phyloP scores from a whole-genome alignment of 2,329 filamentous ascomycete genomes.

The Hypoxylon sp. region DNA sequence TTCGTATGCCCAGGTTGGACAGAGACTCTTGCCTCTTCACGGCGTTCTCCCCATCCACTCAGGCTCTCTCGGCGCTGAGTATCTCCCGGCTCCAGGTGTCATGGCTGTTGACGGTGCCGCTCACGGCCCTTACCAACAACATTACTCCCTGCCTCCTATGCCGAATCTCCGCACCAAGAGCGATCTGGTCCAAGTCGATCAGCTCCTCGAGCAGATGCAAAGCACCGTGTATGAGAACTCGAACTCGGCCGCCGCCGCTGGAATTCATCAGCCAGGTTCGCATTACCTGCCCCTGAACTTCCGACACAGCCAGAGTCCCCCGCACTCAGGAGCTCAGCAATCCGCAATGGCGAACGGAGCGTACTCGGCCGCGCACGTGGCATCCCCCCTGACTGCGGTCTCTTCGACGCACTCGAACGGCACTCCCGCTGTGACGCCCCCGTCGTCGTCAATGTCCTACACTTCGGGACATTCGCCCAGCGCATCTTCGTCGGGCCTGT shows the following conservation, averaged over 20 bases:
- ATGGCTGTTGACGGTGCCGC: conserved; percentile 69
- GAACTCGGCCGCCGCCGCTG: conserved; percentile 82
- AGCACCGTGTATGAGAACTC: conserved; percentile 95
- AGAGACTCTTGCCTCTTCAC: conserved; percentile 87
- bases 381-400: conserved; percentile 71
- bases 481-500: conserved; percentile 79
- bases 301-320: conserved; percentile 69
- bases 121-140: conserved; percentile 75
- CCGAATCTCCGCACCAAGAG: conserved; percentile 91
- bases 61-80: conserved; percentile 68
- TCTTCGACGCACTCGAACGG: conserved; percentile 71
- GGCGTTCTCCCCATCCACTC: conserved; percentile 75
- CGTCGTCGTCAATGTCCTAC: conserved; percentile 82
- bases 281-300: conserved; percentile 73
- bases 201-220: conserved; percentile 96
- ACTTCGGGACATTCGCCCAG: conserved; percentile 82
- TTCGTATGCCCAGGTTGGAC: conserved; percentile 92
- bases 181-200: conserved; percentile 93
- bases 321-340: conserved; percentile 54
- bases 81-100: conserved; percentile 66
- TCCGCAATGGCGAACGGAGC: conserved; percentile 55
- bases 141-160: conserved; percentile 91
- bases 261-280: conserved; percentile 80
- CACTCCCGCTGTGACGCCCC: conserved; percentile 83
- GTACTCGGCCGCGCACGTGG: conserved; percentile 69